These are phyloP conservation scores for Boletus semigastroideus DNA, from an alignment of 1,284 basidiomycete genomes.

Conservation along the genomic window DNA sequence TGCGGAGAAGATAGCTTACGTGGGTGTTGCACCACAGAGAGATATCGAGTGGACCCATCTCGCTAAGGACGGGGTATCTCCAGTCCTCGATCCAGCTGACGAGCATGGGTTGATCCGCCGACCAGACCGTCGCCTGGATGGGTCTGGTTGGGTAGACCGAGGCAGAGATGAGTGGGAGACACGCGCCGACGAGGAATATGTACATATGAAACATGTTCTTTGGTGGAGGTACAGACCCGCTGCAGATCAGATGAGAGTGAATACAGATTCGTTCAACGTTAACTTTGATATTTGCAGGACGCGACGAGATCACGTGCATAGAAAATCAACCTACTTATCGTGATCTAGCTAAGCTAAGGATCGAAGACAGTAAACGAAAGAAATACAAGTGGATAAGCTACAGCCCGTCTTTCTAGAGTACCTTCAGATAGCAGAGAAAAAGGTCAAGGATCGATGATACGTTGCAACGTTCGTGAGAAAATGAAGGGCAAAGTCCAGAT, in stretches of 20 bases:
- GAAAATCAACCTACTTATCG: conserved; percentile 22
- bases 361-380: conserved; percentile 2
- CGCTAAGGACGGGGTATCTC: conserved; percentile 36
- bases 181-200: conserved; percentile 3
- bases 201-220: conserved; percentile 11
- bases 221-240: conserved; percentile 27
- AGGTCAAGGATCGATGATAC: neutral
- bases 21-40: conserved; percentile 42
- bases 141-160: conserved; percentile 51
- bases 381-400: conserved; percentile 20
- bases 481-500: neutral
- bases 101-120: conserved; percentile 38
- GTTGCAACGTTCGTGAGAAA: conserved; percentile 11
- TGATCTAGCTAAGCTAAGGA: conserved; percentile 11
- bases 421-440: neutral
- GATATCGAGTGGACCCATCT: conserved; percentile 42
- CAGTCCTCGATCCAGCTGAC: conserved; percentile 52
- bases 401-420: conserved; percentile 17
- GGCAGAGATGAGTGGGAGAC: conserved; percentile 19
- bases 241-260: conserved; percentile 13
- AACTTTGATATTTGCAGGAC: too few relatives aligned
- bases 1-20: conserved; percentile 30
- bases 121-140: conserved; percentile 42
- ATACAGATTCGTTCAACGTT: too few relatives aligned
- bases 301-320: conserved; percentile 26